These are phyloP conservation scores for Leucosporidium yakuticum DNA, from an alignment of 768 basidiomycete species.

Conservation along the genomic window DNA sequence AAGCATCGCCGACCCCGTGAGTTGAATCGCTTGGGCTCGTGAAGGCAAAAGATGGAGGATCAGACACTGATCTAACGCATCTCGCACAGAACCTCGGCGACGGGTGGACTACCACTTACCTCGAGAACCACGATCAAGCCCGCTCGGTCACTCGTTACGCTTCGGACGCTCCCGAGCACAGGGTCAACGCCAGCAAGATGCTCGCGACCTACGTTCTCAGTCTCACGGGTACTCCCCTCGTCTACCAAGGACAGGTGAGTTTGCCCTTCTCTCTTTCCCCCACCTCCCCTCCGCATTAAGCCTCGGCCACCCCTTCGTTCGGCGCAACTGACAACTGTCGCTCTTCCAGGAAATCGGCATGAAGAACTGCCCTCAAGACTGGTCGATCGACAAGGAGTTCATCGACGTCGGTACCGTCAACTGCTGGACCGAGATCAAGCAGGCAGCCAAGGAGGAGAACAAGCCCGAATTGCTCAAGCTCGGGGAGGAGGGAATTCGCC, in stretches of 20 bases:
- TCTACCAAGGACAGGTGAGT: slow-evolving; percentile 57
- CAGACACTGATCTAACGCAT: neutral
- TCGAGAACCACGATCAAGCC: slow-evolving; percentile 63
- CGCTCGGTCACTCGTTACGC: slow-evolving; percentile 62
- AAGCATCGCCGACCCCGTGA: too few relatives aligned
- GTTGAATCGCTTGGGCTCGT: neutral
- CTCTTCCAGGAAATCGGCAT: slow-evolving; percentile 54
- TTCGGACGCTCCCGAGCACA: slow-evolving; percentile 57
- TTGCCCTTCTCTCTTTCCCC: slow-evolving; percentile 11
- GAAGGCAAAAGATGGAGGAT: too few relatives aligned
- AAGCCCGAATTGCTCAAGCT: slow-evolving; percentile 10
- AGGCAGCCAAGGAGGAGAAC: neutral
- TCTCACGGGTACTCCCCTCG: slow-evolving; percentile 61
- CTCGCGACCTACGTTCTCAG: slow-evolving; percentile 58
- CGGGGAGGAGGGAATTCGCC: slow-evolving; percentile 21
- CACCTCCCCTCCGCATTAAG: neutral
- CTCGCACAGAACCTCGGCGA: slow-evolving; percentile 14
- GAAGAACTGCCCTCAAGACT: slow-evolving; percentile 48
- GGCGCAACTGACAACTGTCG: neutral
- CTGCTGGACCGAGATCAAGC: slow-evolving; percentile 13
- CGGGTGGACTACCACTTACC: slow-evolving; percentile 44
- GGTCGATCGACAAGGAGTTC: slow-evolving; percentile 63
- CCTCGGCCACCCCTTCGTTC: too few relatives aligned
- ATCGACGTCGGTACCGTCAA: slow-evolving; percentile 42
- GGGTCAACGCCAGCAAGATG: slow-evolving; percentile 59